phyloP scores from a whole-genome alignment of 345 rosid genomes.

The Melastoma malabathricum region DNA sequence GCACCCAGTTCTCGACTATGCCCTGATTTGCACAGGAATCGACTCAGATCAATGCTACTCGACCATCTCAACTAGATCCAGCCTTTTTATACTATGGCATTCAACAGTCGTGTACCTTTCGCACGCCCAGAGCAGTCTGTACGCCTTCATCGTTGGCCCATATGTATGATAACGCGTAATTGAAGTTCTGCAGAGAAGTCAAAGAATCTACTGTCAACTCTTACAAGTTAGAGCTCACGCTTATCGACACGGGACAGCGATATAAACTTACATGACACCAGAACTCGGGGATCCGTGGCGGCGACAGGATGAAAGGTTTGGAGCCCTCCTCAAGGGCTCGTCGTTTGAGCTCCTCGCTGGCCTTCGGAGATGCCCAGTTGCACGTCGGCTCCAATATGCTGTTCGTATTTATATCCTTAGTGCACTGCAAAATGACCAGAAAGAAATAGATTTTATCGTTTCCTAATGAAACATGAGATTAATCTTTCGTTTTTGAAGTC shows the following conservation, averaged over 20 bases:
- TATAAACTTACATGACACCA: conserved; percentile 19
- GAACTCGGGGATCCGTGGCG: conserved; percentile 13
- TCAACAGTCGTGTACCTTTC: too few relatives aligned
- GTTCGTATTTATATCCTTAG: conserved; percentile 11
- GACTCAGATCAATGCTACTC: too few relatives aligned
- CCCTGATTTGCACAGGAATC: conserved; percentile 11
- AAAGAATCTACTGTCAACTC: background rate
- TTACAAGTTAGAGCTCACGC: too few relatives aligned
- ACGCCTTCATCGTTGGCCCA: conserved; percentile 19
- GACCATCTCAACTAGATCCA: too few relatives aligned
- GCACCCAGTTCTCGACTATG: conserved; percentile 10
- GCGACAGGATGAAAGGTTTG: conserved; percentile 10
- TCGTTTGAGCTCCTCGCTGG: conserved; percentile 7
- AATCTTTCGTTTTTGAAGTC: background rate
- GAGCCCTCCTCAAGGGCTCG: conserved; percentile 10
- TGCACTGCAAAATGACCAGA: conserved; percentile 10
- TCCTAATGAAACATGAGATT: background rate
- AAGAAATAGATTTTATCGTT: background rate
- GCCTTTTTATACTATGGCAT: too few relatives aligned
- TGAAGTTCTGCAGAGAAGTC: conserved; percentile 11
- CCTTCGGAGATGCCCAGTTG: conserved; percentile 10
- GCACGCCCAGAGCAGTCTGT: conserved; percentile 20
- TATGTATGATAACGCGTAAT: conserved; percentile 12
- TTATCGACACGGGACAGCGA: background rate
- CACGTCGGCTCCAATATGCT: conserved; percentile 23